These are phyloP conservation scores for Lachnellula suecica DNA, from an alignment of 2,329 filamentous ascomycete genomes.

Conservation along the genomic window DNA sequence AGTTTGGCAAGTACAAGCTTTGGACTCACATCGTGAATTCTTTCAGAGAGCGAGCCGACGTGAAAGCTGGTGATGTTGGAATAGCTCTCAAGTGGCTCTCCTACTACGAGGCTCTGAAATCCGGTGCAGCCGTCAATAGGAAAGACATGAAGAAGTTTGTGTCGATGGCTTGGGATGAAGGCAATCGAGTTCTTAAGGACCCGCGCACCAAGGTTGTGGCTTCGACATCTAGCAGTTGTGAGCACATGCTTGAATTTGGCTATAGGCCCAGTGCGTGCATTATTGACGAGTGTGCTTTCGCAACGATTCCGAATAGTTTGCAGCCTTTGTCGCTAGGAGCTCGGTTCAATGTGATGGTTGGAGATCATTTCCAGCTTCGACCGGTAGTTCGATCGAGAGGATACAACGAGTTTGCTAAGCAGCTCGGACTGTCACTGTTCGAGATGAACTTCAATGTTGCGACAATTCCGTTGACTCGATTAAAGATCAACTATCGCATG, in stretches of 20 bases:
- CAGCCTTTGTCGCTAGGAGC: conserved; percentile 1
- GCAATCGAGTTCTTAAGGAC: not conserved
- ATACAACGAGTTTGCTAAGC: conserved; percentile 1
- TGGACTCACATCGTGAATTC: not conserved
- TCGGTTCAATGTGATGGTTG: conserved; percentile 2
- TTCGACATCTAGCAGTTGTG: conserved; percentile 9
- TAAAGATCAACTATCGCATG: conserved; percentile 16
- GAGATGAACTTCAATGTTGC: not conserved
- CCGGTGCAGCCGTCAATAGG: not conserved
- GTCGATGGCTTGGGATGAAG: not conserved
- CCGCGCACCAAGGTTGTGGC: conserved; percentile 2
- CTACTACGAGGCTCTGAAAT: not conserved
- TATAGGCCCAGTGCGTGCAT: not conserved
- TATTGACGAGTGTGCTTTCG: conserved; percentile 10
- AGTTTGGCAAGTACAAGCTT: not conserved
- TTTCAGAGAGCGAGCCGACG: not conserved
- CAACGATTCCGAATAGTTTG: not conserved
- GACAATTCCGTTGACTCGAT: conserved; percentile 1
- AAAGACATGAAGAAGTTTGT: conserved; percentile 3
- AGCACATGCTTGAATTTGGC: not conserved
- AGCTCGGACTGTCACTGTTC: conserved; percentile 5
- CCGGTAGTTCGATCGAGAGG: not conserved
- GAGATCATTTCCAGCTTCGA: conserved; percentile 8
- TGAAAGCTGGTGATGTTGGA: not conserved
- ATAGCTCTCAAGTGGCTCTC: conserved; percentile 10